These are phyloP conservation scores for Acacia acuminata DNA, from an alignment of 306 rosid species.

Conservation along the genomic window DNA sequence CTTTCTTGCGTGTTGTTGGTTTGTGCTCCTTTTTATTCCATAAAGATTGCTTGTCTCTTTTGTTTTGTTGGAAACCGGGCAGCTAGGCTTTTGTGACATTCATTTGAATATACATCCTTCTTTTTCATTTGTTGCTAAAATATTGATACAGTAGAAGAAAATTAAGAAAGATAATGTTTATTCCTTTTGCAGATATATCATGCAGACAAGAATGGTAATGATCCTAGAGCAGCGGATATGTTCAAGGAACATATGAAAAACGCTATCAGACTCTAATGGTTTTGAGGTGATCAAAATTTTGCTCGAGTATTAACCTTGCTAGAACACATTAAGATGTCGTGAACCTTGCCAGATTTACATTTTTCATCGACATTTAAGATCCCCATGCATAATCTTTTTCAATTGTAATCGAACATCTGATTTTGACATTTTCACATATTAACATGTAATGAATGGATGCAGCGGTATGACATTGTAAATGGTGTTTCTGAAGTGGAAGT, in stretches of 20 bases:
- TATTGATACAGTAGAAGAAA: not conserved
- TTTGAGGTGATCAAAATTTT: not conserved
- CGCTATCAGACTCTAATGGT: too few relatives aligned
- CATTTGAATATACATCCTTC: not conserved
- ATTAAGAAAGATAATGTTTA: too few relatives aligned
- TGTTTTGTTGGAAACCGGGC: not conserved
- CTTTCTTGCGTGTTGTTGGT: conserved; percentile 4
- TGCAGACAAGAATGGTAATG: too few relatives aligned
- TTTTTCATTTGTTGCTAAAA: not conserved
- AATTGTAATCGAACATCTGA: not conserved
- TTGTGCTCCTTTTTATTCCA: conserved; percentile 23
- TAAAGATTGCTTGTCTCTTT: conserved; percentile 15
- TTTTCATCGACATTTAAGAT: conserved; percentile 27
- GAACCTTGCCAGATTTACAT: conserved; percentile 6
- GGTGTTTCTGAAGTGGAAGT: too few relatives aligned
- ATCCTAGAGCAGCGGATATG: too few relatives aligned
- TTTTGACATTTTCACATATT: not conserved
- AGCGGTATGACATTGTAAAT: too few relatives aligned
- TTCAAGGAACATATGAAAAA: not conserved
- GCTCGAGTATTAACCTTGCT: conserved; percentile 18
- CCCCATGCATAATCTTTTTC: not conserved
- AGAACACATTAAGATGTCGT: not conserved
- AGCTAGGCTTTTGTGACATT: not conserved
- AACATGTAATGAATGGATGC: too few relatives aligned
- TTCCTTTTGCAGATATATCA: too few relatives aligned